Base-by-base conservation (phyloP, 106 monocot species). In the Allium sativum region DNA sequence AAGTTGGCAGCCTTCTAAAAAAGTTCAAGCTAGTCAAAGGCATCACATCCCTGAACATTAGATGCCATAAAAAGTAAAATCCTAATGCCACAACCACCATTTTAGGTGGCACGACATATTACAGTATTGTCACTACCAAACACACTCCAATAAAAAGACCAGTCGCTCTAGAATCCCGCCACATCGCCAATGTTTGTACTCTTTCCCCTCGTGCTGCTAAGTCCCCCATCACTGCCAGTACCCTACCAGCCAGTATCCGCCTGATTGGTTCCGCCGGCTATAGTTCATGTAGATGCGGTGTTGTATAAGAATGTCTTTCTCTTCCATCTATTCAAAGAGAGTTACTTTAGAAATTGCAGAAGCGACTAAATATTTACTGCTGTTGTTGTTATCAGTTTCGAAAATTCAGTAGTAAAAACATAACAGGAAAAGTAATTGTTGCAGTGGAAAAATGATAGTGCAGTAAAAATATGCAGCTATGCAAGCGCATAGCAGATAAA, bases 1-100 rank as follows among this genome's bases (percentile, higher is more conserved):
- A 96, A 64, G 58, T 96, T 0, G 90, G 96, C 13, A 96, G 75
- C 40, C 96, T 76, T 15, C 96, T 74, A 78, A 96, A 96, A 67
- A 96, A 96, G 72, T 96, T 96, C 21, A 96, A 54, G 45, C 67
- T 61, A 0, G 87, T 68, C 12, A 87, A 75, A 7, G 96, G 95
- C 95, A 96, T 96, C 0, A 90, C 87, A 53, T 96, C 87, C 62
- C 95, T 71, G 60, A 96, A 96, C 95, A 96, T 96, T 10, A 90
- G 95, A 56, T 96, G 95, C 16, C 95, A 71, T 19, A 96, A 66
- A 55, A 81, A 79, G 74, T 96, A 90, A 67, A 96, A 90, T 13
- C 95, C 95, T 10, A 84, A 47, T 11, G 90, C 95, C 48, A 96
- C 90, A 44, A 87, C 87, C 70, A 96, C 90, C 95, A 96, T 90